phyloP scores from a whole-genome alignment of 225 moss, liverwort and hornwort species.

The Physcomitrium patens region DNA sequence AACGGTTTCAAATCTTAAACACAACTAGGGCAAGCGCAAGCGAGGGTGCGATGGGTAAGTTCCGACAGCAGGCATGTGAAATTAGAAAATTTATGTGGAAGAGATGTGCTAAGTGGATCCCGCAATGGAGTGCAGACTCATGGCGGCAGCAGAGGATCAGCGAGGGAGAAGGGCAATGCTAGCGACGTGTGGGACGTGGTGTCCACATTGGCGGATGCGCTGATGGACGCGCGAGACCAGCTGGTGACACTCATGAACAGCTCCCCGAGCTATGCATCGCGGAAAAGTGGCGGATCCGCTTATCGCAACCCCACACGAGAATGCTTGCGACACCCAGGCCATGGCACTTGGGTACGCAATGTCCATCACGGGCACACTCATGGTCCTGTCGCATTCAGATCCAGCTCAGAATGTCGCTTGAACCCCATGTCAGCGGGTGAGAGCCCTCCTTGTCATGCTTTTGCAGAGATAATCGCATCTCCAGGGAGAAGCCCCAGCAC shows the following conservation, averaged over 20 bases:
- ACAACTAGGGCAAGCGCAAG: not conserved
- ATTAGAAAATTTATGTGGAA: not conserved
- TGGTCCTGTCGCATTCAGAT: conserved; percentile 39
- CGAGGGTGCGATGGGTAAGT: not conserved
- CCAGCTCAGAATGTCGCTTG: conserved; percentile 35
- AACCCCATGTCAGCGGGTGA: conserved; percentile 19
- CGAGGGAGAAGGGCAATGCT: not conserved
- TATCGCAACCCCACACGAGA: not conserved
- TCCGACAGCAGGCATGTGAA: not conserved
- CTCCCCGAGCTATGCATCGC: not conserved
- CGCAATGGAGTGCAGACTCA: conserved; percentile 12
- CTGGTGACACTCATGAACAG: conserved; percentile 43
- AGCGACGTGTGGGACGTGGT: conserved; percentile 47
- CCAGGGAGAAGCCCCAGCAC: not conserved
- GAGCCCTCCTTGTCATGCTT: not conserved
- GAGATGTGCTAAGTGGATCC: not conserved
- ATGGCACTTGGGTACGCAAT: conserved; percentile 29
- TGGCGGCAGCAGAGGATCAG: not conserved
- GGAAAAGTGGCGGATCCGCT: conserved; percentile 11
- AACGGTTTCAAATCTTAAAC: no score
- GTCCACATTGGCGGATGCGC: conserved; percentile 36
- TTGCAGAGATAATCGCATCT: conserved; percentile 3
- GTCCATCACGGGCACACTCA: conserved; percentile 40
- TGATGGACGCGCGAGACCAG: conserved; percentile 43
- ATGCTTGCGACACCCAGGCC: conserved; percentile 1